phyloP scores from a whole-genome alignment of 2,329 filamentous ascomycete species.

The Beauveria scarabaeidicola region DNA sequence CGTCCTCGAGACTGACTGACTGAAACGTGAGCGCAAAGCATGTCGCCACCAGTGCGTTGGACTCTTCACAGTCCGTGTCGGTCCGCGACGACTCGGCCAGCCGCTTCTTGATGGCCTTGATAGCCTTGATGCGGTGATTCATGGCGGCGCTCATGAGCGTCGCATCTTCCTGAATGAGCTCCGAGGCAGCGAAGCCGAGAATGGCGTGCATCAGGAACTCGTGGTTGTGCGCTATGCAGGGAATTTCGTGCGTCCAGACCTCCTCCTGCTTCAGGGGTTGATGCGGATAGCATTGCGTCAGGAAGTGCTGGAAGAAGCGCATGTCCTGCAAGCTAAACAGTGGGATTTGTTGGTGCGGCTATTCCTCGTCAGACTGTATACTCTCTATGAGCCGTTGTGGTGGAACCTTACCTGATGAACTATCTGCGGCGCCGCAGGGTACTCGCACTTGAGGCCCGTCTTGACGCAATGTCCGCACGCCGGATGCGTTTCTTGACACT shows the following conservation, averaged over 20 bases:
- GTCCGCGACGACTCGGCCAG: conserved; percentile 35
- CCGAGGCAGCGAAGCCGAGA: conserved; percentile 58
- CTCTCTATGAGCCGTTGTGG: background rate
- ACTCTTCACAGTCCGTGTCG: conserved; percentile 39
- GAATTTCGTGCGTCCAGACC: conserved; percentile 59
- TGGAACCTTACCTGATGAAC: conserved; percentile 37
- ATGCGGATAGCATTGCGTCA: conserved; percentile 53
- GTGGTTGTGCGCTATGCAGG: conserved; percentile 57
- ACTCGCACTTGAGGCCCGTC: conserved; percentile 54
- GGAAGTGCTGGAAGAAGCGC: conserved; percentile 61
- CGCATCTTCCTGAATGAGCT: conserved; percentile 44
- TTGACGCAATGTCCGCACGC: conserved; percentile 56
- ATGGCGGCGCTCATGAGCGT: conserved; percentile 50
- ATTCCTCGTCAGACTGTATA: conserved; percentile 9
- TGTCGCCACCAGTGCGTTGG: conserved; percentile 50
- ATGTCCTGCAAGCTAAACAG: conserved; percentile 55
- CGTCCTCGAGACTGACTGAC: conserved; percentile 48
- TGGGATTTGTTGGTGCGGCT: conserved; percentile 51
- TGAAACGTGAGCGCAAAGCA: conserved; percentile 53
- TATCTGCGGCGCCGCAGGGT: conserved; percentile 43
- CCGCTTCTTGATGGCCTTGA: conserved; percentile 51
- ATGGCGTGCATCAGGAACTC: conserved; percentile 65
- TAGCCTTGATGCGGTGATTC: conserved; percentile 56
- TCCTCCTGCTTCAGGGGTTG: conserved; percentile 57
- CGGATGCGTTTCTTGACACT: conserved; percentile 60